A percentile compares a stretch with the other conserved stretches of the same genome.
Evolutionary conservation across 441 rosid genomes (phyloP).

Genomic region (Capsella rubella): DNA sequence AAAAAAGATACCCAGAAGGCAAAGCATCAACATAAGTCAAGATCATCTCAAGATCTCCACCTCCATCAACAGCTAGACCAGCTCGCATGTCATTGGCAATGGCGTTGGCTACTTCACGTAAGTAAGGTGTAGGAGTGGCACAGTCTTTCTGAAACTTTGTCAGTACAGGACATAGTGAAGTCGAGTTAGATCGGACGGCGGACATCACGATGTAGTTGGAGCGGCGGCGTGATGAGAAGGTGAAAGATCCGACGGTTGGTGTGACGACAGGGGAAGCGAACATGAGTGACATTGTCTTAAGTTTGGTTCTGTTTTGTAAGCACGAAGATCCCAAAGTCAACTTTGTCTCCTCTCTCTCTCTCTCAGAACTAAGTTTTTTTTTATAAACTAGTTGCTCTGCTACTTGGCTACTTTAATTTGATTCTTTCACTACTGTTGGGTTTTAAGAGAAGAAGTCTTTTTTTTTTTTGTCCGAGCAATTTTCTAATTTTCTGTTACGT

Average conservation of each 20-base stretch:
- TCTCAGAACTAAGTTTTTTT: neutral
- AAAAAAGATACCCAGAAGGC: constrained; percentile 69
- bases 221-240: constrained; percentile 24
- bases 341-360: neutral
- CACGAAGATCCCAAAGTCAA: constrained; percentile 31
- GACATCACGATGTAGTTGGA: constrained; percentile 34
- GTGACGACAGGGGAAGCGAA: constrained; percentile 24
- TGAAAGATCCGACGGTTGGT: constrained; percentile 35
- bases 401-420: constrained; percentile 20
- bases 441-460: neutral
- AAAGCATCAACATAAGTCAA: constrained; percentile 76
- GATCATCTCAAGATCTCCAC: constrained; percentile 82
- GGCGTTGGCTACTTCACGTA: constrained; percentile 74
- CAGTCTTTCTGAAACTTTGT: constrained; percentile 69
- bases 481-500: neutral
- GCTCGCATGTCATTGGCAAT: constrained; percentile 76
- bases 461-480: neutral
- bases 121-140: constrained; percentile 64
- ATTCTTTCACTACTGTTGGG: constrained; percentile 8
- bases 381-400: constrained; percentile 14
- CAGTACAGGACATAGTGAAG: constrained; percentile 62
- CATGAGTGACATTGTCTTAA: constrained; percentile 22
- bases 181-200: constrained; percentile 55
- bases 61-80: constrained; percentile 75
- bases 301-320: constrained; percentile 33